Conservation (phyloP, 306 rosid genomes). For the Quillaja saponaria region DNA sequence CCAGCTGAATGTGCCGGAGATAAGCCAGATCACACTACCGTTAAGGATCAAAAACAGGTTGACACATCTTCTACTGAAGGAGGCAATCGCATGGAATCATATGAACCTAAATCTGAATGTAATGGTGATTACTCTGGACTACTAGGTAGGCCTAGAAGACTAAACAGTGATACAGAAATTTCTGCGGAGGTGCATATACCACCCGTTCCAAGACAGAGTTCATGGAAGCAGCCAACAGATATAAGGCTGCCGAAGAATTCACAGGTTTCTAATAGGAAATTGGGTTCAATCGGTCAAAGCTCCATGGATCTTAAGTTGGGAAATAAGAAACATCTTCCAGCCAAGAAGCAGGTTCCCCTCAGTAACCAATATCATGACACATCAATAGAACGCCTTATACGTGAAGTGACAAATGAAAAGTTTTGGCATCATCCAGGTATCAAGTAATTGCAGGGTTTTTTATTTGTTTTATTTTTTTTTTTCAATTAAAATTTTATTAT, state of each 20-base stretch:
- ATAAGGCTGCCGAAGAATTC: constrained; percentile 63
- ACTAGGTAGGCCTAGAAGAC: constrained; percentile 60
- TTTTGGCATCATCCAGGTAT: constrained; percentile 99
- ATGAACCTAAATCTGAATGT: constrained; percentile 66
- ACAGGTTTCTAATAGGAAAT: constrained; percentile 62
- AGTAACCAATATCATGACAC: constrained; percentile 72
- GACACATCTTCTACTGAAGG: constrained; percentile 62
- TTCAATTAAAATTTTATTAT: no score
- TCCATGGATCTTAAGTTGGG: constrained; percentile 62
- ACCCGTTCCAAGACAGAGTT: constrained; percentile 79
- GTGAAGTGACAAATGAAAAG: constrained; percentile 96
- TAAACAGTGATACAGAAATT: constrained; percentile 59
- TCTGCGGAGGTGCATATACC: constrained; percentile 63
- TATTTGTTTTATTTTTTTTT: neutral
- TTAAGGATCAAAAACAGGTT: constrained; percentile 67
- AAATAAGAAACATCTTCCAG: constrained; percentile 68
- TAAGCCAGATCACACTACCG: constrained; percentile 38
- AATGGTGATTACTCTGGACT: constrained; percentile 65
- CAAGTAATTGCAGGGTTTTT: constrained; percentile 15
- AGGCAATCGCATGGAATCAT: constrained; percentile 48
- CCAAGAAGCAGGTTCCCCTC: constrained; percentile 70
- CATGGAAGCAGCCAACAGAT: constrained; percentile 83
- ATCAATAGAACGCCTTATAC: constrained; percentile 93
- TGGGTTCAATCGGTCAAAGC: constrained; percentile 51
- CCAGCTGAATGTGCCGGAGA: constrained; percentile 66